Percentiles rank a stretch among this genome's conserved stretches.
phyloP scores from a whole-genome alignment of 495 filamentous ascomycete species.

The Evansstolkia leycettana region DNA sequence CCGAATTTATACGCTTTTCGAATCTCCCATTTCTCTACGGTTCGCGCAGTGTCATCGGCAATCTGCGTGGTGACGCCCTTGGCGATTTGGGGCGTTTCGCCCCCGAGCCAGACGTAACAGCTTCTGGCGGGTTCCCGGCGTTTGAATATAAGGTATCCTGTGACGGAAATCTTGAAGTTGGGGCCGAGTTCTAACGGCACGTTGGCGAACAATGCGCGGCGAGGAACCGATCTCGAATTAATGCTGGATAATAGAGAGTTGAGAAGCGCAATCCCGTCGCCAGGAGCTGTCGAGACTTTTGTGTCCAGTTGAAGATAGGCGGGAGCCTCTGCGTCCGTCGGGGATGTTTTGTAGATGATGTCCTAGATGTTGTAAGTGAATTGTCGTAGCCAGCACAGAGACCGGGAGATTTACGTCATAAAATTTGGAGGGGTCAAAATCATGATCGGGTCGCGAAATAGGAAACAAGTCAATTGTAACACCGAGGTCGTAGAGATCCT shows the following conservation, averaged over 20 bases:
- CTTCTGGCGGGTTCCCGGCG: conserved; percentile 65
- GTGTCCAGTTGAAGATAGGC: conserved; percentile 35
- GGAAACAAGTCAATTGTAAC: conserved; percentile 91
- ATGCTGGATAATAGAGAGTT: conserved; percentile 78
- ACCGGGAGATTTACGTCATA: conserved; percentile 57
- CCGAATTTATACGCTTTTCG: conserved; percentile 95
- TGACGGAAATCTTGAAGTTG: conserved; percentile 74
- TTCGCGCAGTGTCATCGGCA: conserved; percentile 59
- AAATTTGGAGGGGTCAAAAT: conserved; percentile 78
- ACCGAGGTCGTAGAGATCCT: conserved; percentile 90
- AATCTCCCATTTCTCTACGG: conserved; percentile 69
- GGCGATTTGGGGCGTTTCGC: conserved; percentile 72
- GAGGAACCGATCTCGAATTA: conserved; percentile 80
- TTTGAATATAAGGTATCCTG: conserved; percentile 83
- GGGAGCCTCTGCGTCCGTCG: conserved; percentile 56
- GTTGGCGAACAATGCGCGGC: conserved; percentile 74
- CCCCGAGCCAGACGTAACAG: conserved; percentile 75
- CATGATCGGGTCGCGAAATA: conserved; percentile 58
- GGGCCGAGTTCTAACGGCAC: conserved; percentile 79
- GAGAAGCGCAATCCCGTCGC: conserved; percentile 69
- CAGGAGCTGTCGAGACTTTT: conserved; percentile 37
- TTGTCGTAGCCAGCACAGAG: no score
- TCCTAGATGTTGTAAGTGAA: conserved; percentile 35
- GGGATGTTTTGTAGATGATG: conserved; percentile 58
- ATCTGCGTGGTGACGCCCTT: conserved; percentile 57